Conservation (phyloP, 2,329 filamentous ascomycete species). For the Beauveria sp. region DNA sequence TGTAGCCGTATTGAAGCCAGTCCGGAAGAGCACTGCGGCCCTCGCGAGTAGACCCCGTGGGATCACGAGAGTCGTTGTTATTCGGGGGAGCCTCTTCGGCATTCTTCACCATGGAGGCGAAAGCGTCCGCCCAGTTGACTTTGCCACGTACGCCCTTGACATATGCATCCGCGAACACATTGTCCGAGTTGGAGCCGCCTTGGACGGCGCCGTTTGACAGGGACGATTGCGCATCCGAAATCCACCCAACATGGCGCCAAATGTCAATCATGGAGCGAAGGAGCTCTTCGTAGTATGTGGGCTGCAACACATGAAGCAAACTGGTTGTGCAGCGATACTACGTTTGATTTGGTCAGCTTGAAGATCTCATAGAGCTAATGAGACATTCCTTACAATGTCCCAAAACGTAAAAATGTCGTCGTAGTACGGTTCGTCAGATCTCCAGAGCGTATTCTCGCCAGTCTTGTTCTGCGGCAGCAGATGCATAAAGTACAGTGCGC, state of each 20-base stretch:
- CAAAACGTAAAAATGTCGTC: conserved; percentile 66
- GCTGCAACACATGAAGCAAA: conserved; percentile 58
- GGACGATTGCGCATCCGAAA: conserved; percentile 59
- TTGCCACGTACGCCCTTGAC: conserved; percentile 57
- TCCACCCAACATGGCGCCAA: conserved; percentile 56
- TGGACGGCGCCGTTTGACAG: conserved; percentile 64
- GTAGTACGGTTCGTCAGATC: conserved; percentile 59
- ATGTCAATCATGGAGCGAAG: conserved; percentile 62
- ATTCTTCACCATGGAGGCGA: conserved; percentile 57
- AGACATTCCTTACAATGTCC: conserved; percentile 31
- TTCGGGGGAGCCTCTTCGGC: conserved; percentile 56
- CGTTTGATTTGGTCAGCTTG: background rate
- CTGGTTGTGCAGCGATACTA: conserved; percentile 56
- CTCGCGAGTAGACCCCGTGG: conserved; percentile 56
- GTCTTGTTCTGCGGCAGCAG: conserved; percentile 63
- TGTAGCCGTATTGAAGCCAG: conserved; percentile 58
- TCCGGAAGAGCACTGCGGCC: conserved; percentile 62
- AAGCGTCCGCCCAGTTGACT: conserved; percentile 58
- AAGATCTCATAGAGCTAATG: fast-evolving
- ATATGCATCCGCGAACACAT: conserved; percentile 64
- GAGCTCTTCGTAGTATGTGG: conserved; percentile 54
- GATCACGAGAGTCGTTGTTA: conserved; percentile 49
- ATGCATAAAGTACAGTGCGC: conserved; percentile 62
- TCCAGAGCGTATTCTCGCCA: conserved; percentile 62
- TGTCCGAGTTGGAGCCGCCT: conserved; percentile 64